These are phyloP conservation scores for Alternaria rosae DNA, from an alignment of 2,329 filamentous ascomycete genomes.

Conservation along the genomic window DNA sequence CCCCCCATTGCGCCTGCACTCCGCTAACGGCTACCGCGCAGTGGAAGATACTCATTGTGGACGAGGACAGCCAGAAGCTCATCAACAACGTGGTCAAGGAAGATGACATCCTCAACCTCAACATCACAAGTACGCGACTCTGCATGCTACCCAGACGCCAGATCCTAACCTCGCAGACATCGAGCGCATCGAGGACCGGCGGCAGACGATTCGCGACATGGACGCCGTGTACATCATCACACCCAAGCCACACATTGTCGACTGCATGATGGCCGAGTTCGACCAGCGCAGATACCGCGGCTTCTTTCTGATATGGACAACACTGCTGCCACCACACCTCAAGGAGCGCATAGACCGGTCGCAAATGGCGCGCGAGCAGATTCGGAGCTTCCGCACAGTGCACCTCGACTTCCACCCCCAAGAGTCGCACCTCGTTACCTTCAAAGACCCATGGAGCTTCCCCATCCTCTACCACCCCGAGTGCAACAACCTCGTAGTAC, in stretches of 20 bases:
- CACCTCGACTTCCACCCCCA: slow-evolving; percentile 89
- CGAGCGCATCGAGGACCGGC: slow-evolving; percentile 87
- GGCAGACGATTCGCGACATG: slow-evolving; percentile 84
- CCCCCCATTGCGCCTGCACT: slow-evolving; percentile 8
- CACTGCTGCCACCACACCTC: slow-evolving; percentile 72
- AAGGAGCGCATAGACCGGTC: slow-evolving; percentile 78
- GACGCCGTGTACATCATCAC: slow-evolving; percentile 94
- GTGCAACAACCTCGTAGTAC: slow-evolving; percentile 82
- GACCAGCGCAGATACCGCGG: slow-evolving; percentile 82
- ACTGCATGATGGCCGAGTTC: slow-evolving; percentile 92
- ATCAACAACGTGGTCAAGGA: slow-evolving; percentile 91
- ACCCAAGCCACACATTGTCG: slow-evolving; percentile 85
- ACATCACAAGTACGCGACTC: slow-evolving; percentile 80
- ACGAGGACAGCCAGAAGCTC: slow-evolving; percentile 82
- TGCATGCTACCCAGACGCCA: background rate
- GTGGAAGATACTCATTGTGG: slow-evolving; percentile 97
- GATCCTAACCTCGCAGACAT: slow-evolving; percentile 71
- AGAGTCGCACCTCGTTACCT: slow-evolving; percentile 90
- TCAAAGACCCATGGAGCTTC: slow-evolving; percentile 95
- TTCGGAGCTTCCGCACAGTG: slow-evolving; percentile 81
- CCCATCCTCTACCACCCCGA: slow-evolving; percentile 88
- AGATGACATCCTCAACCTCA: slow-evolving; percentile 96
- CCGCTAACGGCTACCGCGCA: slow-evolving; percentile 53
- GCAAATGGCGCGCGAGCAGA: slow-evolving; percentile 72
- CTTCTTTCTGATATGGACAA: slow-evolving; percentile 85